phyloP scores from a whole-genome alignment of 106 monocot genomes.

The Phalaenopsis aphrodite region DNA sequence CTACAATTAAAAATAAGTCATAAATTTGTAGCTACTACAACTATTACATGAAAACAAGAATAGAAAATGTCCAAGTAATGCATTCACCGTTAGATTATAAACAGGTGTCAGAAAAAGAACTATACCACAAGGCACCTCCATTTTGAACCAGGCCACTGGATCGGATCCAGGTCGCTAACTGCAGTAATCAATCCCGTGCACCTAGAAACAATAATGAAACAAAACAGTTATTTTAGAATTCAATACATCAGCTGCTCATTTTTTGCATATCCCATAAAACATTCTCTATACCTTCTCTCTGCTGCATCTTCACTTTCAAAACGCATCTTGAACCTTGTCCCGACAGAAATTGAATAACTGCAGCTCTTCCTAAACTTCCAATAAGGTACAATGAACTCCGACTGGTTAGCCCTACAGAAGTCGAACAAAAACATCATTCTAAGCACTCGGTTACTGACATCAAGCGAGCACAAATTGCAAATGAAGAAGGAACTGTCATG shows the following conservation, averaged over 20 bases:
- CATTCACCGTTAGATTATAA: background rate
- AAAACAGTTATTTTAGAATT: background rate
- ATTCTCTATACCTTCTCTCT: constrained; percentile 64
- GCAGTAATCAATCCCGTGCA: constrained; percentile 66
- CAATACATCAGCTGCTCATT: background rate
- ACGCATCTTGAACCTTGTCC: constrained; percentile 58
- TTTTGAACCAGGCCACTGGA: constrained; percentile 82
- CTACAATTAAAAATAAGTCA: too few species aligned
- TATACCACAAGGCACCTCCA: constrained; percentile 80
- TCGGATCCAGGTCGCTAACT: constrained; percentile 55
- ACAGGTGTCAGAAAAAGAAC: background rate
- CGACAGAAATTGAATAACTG: constrained; percentile 56
- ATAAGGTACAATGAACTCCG: constrained; percentile 65
- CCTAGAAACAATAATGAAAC: constrained; percentile 20
- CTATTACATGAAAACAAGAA: background rate
- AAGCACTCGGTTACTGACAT: background rate
- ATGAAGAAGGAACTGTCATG: background rate
- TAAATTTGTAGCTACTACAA: background rate
- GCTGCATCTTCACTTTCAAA: constrained; percentile 84
- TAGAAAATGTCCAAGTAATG: background rate
- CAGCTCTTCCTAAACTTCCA: constrained; percentile 52
- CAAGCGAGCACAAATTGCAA: background rate
- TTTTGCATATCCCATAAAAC: background rate
- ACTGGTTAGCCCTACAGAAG: constrained; percentile 33
- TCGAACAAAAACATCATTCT: background rate